These are phyloP conservation scores for Oryza meridionalis DNA, from an alignment of 176 grass and related monocot genomes.

Conservation along the genomic window DNA sequence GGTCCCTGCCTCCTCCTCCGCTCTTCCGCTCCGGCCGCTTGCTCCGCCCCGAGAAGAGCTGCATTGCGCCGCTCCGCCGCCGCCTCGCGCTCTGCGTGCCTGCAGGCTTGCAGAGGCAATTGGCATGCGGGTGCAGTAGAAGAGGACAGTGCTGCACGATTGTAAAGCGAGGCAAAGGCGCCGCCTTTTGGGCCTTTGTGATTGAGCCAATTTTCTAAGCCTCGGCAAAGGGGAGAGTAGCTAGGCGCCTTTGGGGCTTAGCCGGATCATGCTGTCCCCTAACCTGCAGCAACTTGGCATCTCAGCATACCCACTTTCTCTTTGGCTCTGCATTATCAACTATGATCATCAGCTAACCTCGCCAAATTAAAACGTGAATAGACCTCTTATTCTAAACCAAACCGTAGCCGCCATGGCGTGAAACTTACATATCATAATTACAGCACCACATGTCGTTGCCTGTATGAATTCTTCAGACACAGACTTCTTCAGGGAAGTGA, in stretches of 20 bases:
- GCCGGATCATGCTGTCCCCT: constrained; percentile 61
- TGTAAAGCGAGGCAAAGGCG: constrained; percentile 61
- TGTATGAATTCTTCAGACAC: neutral
- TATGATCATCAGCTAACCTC: neutral
- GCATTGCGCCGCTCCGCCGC: constrained; percentile 29
- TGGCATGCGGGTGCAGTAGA: neutral
- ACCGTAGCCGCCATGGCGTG: constrained; percentile 28
- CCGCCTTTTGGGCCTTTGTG: constrained; percentile 31
- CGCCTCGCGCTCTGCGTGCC: too few relatives aligned
- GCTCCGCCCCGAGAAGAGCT: constrained; percentile 51
- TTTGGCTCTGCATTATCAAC: constrained; percentile 30
- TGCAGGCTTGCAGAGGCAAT: neutral
- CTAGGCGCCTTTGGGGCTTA: constrained; percentile 52
- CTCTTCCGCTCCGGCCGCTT: constrained; percentile 39
- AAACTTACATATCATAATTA: constrained; percentile 42
- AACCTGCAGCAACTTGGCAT: constrained; percentile 50
- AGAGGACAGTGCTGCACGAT: constrained; percentile 43
- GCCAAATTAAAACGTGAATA: constrained; percentile 36
- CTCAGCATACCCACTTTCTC: constrained; percentile 12
- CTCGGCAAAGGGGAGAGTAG: constrained; percentile 23
- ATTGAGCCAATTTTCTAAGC: constrained; percentile 45
- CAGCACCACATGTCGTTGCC: constrained; percentile 21
- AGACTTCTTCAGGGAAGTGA: too few relatives aligned
- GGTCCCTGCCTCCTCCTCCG: constrained; percentile 9
- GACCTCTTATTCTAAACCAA: neutral